Base-by-base conservation (phyloP, 805 yeast species). In the Ogataea neopini region DNA sequence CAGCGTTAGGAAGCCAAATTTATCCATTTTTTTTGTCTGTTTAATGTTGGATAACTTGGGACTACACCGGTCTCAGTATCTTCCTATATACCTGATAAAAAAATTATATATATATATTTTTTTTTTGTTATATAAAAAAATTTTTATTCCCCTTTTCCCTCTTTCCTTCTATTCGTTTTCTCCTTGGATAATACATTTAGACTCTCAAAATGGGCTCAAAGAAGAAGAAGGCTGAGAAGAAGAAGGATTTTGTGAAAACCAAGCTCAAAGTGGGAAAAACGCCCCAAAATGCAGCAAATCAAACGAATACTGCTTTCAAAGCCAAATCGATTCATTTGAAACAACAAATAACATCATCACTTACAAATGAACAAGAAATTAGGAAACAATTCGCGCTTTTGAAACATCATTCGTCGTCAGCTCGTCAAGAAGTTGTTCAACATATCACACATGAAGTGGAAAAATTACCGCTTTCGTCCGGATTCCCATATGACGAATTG, bases 191-290 rank as follows among this genome's bases (percentile, higher is more conserved):
- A 34, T n/a, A 22, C 32, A 28, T 19, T 17, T 15, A 10, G n/a
- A 17, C 37, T 4, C 23, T 23, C 14, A 44, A 11, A 53, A 78
- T 66, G 83, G 79, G 63, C 56, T 80, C 81, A 38, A 79, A 66
- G 57, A 76, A 73, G 64, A 85, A 81, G 70, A 76, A 72, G 68
- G 69, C 73, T 35, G 83, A 83, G 51, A 87, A 85, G 70, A 75
- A 74, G 61, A 85, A 84, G 67, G 96, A 87, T 60, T 87, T 87
- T 63, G 75, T 69, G 60, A 89, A 89, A 65, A 74, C 81, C 49
- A 92, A 88, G 72, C 77, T 94, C 44, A 85, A 78, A 60, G 97
- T 94, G 28, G 99, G 99, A 47, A 94, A 94, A 66, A 72, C 85
- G 2, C 79, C 80, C 15, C 80, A 82, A 5, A 80, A 80, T 52